These are phyloP conservation scores for Mycena rosella DNA, from an alignment of 768 basidiomycete genomes.

Conservation along the genomic window DNA sequence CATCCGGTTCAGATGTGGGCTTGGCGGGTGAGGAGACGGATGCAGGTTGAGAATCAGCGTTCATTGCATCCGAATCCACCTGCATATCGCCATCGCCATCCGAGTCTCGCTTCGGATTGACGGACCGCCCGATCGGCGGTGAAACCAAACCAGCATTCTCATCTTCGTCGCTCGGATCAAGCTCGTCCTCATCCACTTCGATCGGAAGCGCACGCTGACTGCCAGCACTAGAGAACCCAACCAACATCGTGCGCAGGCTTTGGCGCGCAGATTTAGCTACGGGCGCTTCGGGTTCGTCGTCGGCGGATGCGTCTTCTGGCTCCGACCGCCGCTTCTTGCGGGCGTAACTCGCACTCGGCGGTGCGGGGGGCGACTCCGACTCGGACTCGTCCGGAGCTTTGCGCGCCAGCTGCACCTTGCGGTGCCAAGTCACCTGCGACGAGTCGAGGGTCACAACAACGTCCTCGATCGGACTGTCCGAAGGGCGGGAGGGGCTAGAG, in stretches of 20 bases:
- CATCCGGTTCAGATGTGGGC: slow-evolving; percentile 14
- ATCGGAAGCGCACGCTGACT: slow-evolving; percentile 46
- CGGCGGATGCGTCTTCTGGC: slow-evolving; percentile 1
- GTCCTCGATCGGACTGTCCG: slow-evolving; percentile 3
- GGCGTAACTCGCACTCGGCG: slow-evolving; percentile 23
- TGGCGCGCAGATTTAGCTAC: slow-evolving; percentile 36
- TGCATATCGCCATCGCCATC: slow-evolving; percentile 39
- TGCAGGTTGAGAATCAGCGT: slow-evolving; percentile 1
- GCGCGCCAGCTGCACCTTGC: slow-evolving; percentile 21
- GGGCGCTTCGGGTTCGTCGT: no score
- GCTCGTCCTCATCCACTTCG: slow-evolving; percentile 39
- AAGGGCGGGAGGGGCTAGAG: neutral
- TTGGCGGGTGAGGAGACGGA: neutral
- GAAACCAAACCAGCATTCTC: slow-evolving; percentile 20
- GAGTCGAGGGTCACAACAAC: slow-evolving; percentile 21
- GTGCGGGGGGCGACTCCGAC: neutral
- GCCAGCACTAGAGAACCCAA: slow-evolving; percentile 66
- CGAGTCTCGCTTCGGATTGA: slow-evolving; percentile 24
- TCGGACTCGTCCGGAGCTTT: slow-evolving; percentile 31
- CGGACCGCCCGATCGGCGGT: neutral
- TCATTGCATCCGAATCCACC: slow-evolving; percentile 39
- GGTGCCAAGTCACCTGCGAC: slow-evolving; percentile 13
- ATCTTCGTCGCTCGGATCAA: slow-evolving; percentile 31
- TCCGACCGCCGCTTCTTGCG: slow-evolving; percentile 53
- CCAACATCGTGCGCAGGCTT: slow-evolving; percentile 61